phyloP scores from a whole-genome alignment of 2,329 filamentous ascomycete species.

The Trichoderma sp. region DNA sequence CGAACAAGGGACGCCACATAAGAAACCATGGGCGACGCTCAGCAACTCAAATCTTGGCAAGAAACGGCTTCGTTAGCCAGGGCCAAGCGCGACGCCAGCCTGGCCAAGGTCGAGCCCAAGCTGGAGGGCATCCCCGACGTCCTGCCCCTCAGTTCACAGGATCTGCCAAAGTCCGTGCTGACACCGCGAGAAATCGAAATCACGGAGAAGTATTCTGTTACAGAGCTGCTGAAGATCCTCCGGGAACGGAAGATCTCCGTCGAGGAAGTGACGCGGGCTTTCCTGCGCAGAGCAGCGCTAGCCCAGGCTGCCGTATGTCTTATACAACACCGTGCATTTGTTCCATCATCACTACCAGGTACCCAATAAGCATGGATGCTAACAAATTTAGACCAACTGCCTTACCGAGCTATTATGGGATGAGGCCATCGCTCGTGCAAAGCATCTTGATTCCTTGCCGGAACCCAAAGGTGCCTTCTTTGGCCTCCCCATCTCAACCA shows the following conservation, averaged over 20 bases:
- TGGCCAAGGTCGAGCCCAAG: constrained; percentile 12
- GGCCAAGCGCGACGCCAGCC: not conserved
- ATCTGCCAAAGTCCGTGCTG: constrained; percentile 3
- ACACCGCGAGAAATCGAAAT: constrained; percentile 9
- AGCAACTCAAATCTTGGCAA: not conserved
- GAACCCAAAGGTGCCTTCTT: constrained; percentile 34
- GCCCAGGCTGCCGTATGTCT: constrained; percentile 27
- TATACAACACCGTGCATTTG: not conserved
- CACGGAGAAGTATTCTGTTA: constrained; percentile 14
- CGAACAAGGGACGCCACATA: not conserved
- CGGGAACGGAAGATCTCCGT: constrained; percentile 19
- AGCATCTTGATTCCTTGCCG: constrained; percentile 33
- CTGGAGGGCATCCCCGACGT: constrained; percentile 8
- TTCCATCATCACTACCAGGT: not conserved
- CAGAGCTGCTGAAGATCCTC: not conserved
- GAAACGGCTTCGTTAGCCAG: not conserved
- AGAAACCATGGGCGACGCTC: constrained; percentile 1
- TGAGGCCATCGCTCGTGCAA: constrained; percentile 33
- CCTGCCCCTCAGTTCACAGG: constrained; percentile 12
- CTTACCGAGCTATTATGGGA: constrained; percentile 36
- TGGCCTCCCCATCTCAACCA: constrained; percentile 36
- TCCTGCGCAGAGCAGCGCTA: constrained; percentile 27
- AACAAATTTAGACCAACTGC: constrained; percentile 32
- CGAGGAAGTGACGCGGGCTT: constrained; percentile 29
- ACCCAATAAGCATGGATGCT: not conserved